These are phyloP conservation scores for Jamesozyma gamospora DNA, from an alignment of 805 yeast genomes.

Conservation along the genomic window DNA sequence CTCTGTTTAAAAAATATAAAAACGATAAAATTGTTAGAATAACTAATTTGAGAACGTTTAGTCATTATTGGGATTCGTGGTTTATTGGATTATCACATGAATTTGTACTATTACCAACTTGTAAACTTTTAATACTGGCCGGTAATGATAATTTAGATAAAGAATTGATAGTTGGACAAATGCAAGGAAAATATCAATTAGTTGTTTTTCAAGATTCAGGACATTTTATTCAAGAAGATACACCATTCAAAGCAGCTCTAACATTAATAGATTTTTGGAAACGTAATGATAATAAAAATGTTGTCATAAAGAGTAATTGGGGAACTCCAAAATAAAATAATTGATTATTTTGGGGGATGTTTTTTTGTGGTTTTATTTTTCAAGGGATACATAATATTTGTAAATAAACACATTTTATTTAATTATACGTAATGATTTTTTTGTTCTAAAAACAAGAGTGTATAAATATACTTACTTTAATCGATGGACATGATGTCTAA, in stretches of 20 bases:
- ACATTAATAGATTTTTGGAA: slow-evolving; percentile 40
- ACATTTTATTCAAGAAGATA: slow-evolving; percentile 93
- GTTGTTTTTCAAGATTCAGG: slow-evolving; percentile 76
- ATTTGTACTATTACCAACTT: slow-evolving; percentile 41
- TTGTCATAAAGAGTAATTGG: slow-evolving; percentile 34
- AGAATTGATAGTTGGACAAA: slow-evolving; percentile 82
- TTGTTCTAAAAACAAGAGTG: too few relatives aligned
- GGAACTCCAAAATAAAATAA: slow-evolving; percentile 13
- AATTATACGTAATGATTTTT: background rate
- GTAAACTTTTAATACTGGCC: slow-evolving; percentile 70
- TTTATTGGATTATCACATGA: slow-evolving; percentile 53
- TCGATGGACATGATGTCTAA: slow-evolving; percentile 28
- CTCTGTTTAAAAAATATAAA: slow-evolving; percentile 34
- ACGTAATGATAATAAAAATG: slow-evolving; percentile 31
- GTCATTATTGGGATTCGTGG: slow-evolving; percentile 76
- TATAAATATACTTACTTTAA: slow-evolving; percentile 7
- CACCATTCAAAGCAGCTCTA: slow-evolving; percentile 55
- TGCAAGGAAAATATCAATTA: slow-evolving; percentile 94
- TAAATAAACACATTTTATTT: too few relatives aligned
- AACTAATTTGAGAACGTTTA: slow-evolving; percentile 51
- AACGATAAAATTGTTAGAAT: slow-evolving; percentile 43
- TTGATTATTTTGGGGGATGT: background rate
- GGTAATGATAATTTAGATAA: slow-evolving; percentile 87
- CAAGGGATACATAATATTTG: too few relatives aligned
- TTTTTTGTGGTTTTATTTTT: background rate